Evolutionary conservation across 1,284 basidiomycete genomes (phyloP).

Genomic region (Gymnopus androsaceus): DNA sequence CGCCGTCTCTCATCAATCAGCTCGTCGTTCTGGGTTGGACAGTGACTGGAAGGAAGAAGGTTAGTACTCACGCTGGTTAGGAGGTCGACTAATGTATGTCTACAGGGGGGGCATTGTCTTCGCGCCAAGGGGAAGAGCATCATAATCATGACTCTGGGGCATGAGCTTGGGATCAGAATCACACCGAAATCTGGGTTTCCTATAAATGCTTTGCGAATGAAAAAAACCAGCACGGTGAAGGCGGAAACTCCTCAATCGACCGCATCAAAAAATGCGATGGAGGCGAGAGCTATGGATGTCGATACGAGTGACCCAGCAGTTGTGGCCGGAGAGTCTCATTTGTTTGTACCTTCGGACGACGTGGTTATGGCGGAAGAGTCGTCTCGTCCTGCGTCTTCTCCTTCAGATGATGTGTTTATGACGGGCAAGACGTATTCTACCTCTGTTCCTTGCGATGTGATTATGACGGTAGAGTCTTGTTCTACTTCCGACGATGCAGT

Average conservation of each 20-base stretch:
- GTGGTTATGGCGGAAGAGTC: background rate
- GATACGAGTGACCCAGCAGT: too few species aligned
- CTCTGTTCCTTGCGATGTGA: too few species aligned
- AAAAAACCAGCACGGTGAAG: background rate
- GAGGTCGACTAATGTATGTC: background rate
- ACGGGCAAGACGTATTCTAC: background rate
- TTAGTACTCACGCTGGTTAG: background rate
- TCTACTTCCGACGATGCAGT: background rate
- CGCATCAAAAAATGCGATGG: too few species aligned
- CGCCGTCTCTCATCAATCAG: background rate
- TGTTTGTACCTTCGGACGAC: too few species aligned
- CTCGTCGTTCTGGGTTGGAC: conserved; percentile 14
- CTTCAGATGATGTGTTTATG: background rate
- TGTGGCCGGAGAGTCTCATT: too few species aligned
- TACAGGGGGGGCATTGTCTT: conserved; percentile 12
- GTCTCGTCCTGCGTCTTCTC: background rate
- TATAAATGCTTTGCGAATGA: background rate
- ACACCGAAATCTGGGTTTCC: conserved; percentile 15
- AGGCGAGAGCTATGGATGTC: too few species aligned
- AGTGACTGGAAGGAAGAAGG: conserved; percentile 11
- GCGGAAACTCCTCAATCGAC: background rate
- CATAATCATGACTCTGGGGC: conserved; percentile 22
- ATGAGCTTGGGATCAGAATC: conserved; percentile 17
- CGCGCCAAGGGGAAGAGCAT: conserved; percentile 9
- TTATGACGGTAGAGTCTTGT: background rate